Evolutionary conservation across 495 filamentous ascomycete species (phyloP), one percentile per base, ranked within the genome.

Genomic region (Neurospora terricola): DNA sequence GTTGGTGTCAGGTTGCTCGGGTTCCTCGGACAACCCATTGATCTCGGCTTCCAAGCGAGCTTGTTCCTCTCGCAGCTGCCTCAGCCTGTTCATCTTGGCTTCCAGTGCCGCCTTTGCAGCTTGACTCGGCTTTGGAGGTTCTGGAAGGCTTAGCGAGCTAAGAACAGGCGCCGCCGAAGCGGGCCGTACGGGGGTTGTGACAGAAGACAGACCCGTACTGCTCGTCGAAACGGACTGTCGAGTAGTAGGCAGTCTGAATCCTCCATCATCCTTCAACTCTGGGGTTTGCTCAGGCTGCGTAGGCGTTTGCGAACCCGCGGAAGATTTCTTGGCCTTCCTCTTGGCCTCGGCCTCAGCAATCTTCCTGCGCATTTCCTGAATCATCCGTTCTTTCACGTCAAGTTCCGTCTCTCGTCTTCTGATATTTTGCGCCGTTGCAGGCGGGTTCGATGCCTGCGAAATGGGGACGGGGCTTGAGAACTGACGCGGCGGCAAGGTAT

Each of bases 321-420:
- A 76, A 12, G 72, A 69, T 40, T 77, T 74, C 71, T 79, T 83
- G 37, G 85, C 79, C 75, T 86, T 89, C 42, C 83, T 83, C 73
- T 86, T 88, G 39, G 91, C 87, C 79, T 96, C 92, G 42, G 90
- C 86, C 77, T 93, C 90, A 18, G 90, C 91, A 78, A 97, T 95
- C 72, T 86, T 90, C 78, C 87, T 87, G 75, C 88, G 92, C 84
- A 94, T 88, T 45, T 86, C 86, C 78, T 92, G 87, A 69, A 97
- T 95, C 73, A 90, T 87, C 73, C 88, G 84, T 72, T 92, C 87
- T 76, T 91, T 91, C 30, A 84, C 74, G 69, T 88, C 85, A 10
- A 97, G 85, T 68, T 90, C 86, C 39, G 90, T 88, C 69, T 82
- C 81, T 37, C 73, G 71, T 39, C 66, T 73, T 43, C 69, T 76